Conservation (phyloP, 805 yeast species). For the Jamesozyma hellenica region DNA sequence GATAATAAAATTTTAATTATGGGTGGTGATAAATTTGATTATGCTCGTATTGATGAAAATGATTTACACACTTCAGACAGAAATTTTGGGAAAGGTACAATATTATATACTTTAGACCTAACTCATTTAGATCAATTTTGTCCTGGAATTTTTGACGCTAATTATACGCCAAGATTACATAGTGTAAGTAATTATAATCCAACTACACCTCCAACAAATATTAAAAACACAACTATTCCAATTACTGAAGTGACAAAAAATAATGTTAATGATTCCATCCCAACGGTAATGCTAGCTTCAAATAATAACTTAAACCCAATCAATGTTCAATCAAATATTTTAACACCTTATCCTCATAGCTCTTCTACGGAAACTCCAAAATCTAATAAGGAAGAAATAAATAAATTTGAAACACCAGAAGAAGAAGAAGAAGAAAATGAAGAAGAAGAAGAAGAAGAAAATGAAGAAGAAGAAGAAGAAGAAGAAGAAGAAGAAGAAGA, state of each 20-base stretch:
- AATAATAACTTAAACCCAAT: slow-evolving; percentile 2
- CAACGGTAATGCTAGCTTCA: slow-evolving; percentile 2
- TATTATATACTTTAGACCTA: slow-evolving; percentile 56
- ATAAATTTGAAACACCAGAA: background rate
- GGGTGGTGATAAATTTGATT: slow-evolving; percentile 86
- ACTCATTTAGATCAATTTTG: slow-evolving; percentile 28
- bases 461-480: background rate
- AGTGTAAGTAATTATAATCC: background rate
- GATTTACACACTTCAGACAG: slow-evolving; percentile 44
- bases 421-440: background rate
- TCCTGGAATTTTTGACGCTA: slow-evolving; percentile 26
- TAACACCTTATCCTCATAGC: slow-evolving; percentile 18
- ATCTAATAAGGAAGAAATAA: slow-evolving; percentile 2
- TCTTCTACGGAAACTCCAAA: slow-evolving; percentile 8
- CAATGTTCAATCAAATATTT: slow-evolving; percentile 13
- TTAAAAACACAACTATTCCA: background rate
- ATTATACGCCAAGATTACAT: background rate
- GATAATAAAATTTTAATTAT: slow-evolving; percentile 65
- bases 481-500: background rate
- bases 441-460: background rate
- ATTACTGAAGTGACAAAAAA: background rate
- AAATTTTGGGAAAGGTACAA: slow-evolving; percentile 47
- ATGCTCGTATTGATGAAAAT: slow-evolving; percentile 38
- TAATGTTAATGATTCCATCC: background rate
- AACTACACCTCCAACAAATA: background rate